Evolutionary conservation across 352 stramenopile species (phyloP).

Genomic region (Globisporangium rhizosaccharum): DNA sequence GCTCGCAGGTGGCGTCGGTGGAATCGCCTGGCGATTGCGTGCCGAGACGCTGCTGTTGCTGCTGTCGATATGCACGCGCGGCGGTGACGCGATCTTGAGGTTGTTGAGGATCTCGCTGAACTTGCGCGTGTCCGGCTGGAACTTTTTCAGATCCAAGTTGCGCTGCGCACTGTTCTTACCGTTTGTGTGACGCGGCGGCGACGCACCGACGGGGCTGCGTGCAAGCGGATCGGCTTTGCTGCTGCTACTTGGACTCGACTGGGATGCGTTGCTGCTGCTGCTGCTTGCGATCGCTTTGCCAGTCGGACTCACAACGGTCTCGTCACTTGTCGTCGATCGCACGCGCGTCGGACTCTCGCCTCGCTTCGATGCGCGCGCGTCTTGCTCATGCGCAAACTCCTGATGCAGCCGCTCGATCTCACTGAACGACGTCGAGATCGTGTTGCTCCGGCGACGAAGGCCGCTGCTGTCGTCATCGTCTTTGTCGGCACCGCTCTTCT

Average conservation of each 20-base stretch:
- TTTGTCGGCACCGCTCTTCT: conserved; percentile 1
- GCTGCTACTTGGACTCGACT: neutral
- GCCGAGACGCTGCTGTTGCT: neutral
- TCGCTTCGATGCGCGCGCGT: conserved; percentile 1
- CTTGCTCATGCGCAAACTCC: conserved; percentile 24
- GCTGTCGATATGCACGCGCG: conserved; percentile 16
- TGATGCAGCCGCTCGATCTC: conserved; percentile 30
- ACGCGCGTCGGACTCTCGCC: neutral
- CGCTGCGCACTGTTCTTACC: conserved; percentile 9
- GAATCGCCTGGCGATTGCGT: conserved; percentile 17
- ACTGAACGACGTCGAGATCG: conserved; percentile 25
- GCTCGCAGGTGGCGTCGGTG: conserved; percentile 21
- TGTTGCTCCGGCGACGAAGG: conserved; percentile 27
- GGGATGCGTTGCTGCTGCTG: neutral
- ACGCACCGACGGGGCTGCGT: conserved; percentile 6
- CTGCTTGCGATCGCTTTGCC: conserved; percentile 1
- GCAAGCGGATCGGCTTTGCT: conserved; percentile 6
- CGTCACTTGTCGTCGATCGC: conserved; percentile 5
- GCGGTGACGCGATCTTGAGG: conserved; percentile 49
- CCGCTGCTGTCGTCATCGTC: conserved; percentile 3
- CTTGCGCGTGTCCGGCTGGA: conserved; percentile 65
- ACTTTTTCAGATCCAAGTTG: conserved; percentile 68
- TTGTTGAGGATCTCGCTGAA: conserved; percentile 75
- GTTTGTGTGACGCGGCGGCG: conserved; percentile 8
- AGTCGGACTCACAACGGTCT: neutral